Conservation (phyloP, 1,284 basidiomycete species). For the Melampsora abietis-canadensis region DNA sequence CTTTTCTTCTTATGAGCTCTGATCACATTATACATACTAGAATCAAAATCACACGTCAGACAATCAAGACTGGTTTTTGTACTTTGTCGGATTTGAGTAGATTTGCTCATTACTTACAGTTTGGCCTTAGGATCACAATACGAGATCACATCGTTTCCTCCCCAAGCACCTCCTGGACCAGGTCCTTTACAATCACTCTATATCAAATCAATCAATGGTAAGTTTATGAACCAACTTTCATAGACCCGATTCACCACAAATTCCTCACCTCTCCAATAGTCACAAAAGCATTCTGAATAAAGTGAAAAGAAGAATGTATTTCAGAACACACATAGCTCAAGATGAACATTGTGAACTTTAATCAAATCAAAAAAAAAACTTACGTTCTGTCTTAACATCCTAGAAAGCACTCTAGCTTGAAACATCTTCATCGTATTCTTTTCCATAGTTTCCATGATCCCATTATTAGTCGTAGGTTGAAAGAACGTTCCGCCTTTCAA, state of each 20-base stretch:
- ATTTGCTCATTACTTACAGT: slow-evolving; percentile 10
- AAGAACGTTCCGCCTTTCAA: slow-evolving; percentile 23
- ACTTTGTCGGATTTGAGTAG: neutral
- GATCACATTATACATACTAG: slow-evolving; percentile 29
- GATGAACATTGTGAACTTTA: neutral
- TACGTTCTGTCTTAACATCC: slow-evolving; percentile 27
- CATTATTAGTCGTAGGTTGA: neutral
- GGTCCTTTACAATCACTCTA: slow-evolving; percentile 17
- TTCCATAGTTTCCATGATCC: slow-evolving; percentile 33
- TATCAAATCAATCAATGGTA: neutral
- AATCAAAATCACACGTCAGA: neutral
- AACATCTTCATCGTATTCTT: slow-evolving; percentile 13
- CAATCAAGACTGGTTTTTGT: neutral
- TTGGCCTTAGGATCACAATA: slow-evolving; percentile 28
- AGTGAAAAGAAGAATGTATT: neutral
- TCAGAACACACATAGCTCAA: neutral
- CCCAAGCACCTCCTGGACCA: slow-evolving; percentile 24
- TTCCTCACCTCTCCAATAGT: slow-evolving; percentile 6
- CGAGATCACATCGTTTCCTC: slow-evolving; percentile 17
- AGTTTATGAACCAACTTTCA: no score
- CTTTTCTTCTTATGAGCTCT: slow-evolving; percentile 34
- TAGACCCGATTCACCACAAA: no score
- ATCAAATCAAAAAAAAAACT: neutral
- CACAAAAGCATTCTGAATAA: slow-evolving; percentile 31
- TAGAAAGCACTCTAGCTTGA: slow-evolving; percentile 28